Evolutionary conservation across 371 early-diverging fungal genomes (phyloP).

Genomic region (Basidiobolus meristosporus): DNA sequence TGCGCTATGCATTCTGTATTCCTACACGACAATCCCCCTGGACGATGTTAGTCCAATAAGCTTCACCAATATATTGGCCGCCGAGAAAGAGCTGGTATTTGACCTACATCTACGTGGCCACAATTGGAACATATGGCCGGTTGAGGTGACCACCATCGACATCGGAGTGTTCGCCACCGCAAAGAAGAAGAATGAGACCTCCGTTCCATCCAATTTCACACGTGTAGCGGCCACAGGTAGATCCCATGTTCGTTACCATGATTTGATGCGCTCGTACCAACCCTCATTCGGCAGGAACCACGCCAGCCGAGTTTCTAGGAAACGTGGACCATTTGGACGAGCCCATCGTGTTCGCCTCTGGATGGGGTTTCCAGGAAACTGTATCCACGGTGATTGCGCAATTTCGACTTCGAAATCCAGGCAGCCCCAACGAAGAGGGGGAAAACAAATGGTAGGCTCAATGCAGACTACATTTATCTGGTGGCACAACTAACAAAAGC

Average conservation of each 20-base stretch:
- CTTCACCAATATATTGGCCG: not conserved
- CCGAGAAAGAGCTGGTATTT: constrained; percentile 1
- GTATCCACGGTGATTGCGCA: not conserved
- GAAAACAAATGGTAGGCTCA: not conserved
- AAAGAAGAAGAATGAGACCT: too few species aligned
- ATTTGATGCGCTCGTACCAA: too few species aligned
- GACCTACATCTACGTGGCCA: not conserved
- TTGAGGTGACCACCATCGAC: too few species aligned
- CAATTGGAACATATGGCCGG: constrained; percentile 2
- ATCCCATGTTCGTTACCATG: too few species aligned
- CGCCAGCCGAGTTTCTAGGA: not conserved
- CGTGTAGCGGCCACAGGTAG: too few species aligned
- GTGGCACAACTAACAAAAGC: not conserved
- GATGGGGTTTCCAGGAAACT: not conserved
- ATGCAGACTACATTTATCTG: not conserved
- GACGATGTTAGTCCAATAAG: not conserved
- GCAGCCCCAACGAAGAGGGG: not conserved
- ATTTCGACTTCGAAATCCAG: not conserved
- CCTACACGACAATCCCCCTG: constrained; percentile 1
- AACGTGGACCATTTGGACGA: not conserved
- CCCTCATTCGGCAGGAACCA: too few species aligned
- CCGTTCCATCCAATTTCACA: too few species aligned
- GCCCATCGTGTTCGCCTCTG: constrained; percentile 1
- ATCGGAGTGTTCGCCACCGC: too few species aligned
- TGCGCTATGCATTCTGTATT: too few species aligned